Evolutionary conservation across 129 eudicot species (phyloP).

Genomic region (Flaveria bidentis): DNA sequence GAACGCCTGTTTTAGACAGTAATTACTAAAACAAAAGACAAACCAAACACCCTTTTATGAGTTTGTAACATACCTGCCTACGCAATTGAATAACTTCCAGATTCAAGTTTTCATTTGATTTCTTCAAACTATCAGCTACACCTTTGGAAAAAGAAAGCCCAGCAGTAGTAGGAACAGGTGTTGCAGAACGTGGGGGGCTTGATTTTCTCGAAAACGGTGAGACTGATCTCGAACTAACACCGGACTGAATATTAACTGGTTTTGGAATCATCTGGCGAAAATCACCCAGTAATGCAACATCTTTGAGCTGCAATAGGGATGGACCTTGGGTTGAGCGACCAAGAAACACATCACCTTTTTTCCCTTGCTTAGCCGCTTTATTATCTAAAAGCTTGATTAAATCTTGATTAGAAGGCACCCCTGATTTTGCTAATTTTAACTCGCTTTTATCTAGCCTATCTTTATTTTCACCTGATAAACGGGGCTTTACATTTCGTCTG

Average conservation of each 20-base stretch:
- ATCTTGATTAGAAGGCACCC: conserved; percentile 66
- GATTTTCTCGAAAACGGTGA: conserved; percentile 88
- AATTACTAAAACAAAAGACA: conserved; percentile 1
- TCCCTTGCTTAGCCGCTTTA: conserved; percentile 85
- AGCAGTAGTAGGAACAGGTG: conserved; percentile 91
- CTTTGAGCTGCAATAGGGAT: conserved; percentile 73
- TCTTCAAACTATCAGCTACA: conserved; percentile 77
- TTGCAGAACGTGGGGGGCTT: conserved; percentile 93
- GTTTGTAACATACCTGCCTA: conserved; percentile 53
- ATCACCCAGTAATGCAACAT: conserved; percentile 65
- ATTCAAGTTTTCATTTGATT: conserved; percentile 82
- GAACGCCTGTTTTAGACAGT: background rate
- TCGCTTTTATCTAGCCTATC: conserved; percentile 81
- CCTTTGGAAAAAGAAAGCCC: conserved; percentile 89
- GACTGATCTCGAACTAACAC: conserved; percentile 77
- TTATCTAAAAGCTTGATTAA: conserved; percentile 77
- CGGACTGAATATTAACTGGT: conserved; percentile 54
- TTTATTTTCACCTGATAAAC: conserved; percentile 90
- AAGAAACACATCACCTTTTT: conserved; percentile 60
- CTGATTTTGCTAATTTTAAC: conserved; percentile 61
- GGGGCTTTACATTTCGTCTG: conserved; percentile 65
- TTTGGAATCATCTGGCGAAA: conserved; percentile 60
- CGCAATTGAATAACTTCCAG: conserved; percentile 82
- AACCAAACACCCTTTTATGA: background rate
- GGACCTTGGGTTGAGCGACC: conserved; percentile 59